Conservation (phyloP, 805 yeast species). For the Barnettozyma botsteinii region DNA sequence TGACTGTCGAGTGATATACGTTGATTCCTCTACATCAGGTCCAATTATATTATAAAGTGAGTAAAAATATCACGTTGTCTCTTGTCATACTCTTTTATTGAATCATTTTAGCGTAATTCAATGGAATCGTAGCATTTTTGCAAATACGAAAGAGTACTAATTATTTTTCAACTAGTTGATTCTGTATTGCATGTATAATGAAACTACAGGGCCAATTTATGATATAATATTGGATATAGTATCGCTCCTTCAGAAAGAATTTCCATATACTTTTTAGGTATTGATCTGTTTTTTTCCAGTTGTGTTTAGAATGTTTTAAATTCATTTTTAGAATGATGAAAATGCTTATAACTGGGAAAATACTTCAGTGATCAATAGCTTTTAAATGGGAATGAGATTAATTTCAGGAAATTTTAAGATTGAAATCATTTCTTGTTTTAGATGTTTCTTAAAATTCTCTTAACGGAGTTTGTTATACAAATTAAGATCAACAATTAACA, state of each 20-base stretch:
- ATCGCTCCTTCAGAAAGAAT: background rate
- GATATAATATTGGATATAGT: background rate
- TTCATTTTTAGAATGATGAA: too few relatives aligned
- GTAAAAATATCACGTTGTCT: background rate
- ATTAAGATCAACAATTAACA: conserved; percentile 26
- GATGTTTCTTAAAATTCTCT: conserved; percentile 15
- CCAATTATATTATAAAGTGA: background rate
- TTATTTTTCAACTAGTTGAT: background rate
- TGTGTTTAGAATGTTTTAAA: too few relatives aligned
- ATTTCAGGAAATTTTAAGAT: background rate
- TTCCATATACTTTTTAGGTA: conserved; percentile 10
- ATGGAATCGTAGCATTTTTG: too few relatives aligned
- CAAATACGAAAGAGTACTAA: too few relatives aligned
- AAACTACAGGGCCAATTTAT: background rate
- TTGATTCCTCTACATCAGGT: background rate
- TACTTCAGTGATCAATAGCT: background rate
- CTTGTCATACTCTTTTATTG: too few relatives aligned
- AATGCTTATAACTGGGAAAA: background rate
- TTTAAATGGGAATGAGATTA: conserved; percentile 5
- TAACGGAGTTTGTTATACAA: conserved; percentile 35
- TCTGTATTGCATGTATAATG: background rate
- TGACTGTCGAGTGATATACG: background rate
- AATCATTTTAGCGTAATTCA: too few relatives aligned
- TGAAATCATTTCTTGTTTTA: background rate
- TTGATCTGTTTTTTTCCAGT: too few relatives aligned